Percentiles rank a stretch among this genome's conserved stretches.
Conservation (phyloP, 192 early-diverging fungal genomes). For the Lobosporangium transversale region DNA sequence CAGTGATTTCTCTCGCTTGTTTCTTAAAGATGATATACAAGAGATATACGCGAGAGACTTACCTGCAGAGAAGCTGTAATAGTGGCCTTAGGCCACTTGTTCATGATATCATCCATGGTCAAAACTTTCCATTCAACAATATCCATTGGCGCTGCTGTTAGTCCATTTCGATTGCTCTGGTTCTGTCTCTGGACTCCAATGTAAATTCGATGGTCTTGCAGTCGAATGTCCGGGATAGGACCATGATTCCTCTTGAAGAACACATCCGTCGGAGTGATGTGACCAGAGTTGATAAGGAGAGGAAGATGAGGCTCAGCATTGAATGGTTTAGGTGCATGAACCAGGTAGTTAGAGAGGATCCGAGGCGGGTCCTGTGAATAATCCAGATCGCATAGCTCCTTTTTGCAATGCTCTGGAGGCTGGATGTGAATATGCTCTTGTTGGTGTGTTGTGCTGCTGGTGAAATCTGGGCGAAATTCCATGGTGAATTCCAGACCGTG, state of each 20-base stretch:
- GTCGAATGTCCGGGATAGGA: constrained; percentile 82
- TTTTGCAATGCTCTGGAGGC: constrained; percentile 25
- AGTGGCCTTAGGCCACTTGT: constrained; percentile 42
- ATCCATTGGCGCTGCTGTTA: too few species aligned
- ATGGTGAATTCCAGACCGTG: not conserved
- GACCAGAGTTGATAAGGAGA: constrained; percentile 65
- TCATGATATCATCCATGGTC: constrained; percentile 54
- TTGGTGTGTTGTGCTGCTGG: not conserved
- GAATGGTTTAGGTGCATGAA: constrained; percentile 77
- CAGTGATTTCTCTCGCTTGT: too few species aligned
- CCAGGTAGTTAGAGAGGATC: constrained; percentile 65
- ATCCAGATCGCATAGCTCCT: constrained; percentile 36
- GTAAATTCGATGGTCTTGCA: constrained; percentile 62
- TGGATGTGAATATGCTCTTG: not conserved
- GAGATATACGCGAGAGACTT: not conserved
- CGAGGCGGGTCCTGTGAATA: constrained; percentile 83
- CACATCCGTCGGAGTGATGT: constrained; percentile 78
- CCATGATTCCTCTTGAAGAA: constrained; percentile 93
- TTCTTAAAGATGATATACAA: too few species aligned
- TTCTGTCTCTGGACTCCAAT: constrained; percentile 56
- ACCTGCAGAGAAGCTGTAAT: constrained; percentile 47
- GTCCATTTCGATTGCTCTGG: not conserved
- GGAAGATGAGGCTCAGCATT: constrained; percentile 84
- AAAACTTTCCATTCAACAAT: constrained; percentile 29
- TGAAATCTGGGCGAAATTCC: constrained; percentile 9